Percentiles rank a stretch among this genome's conserved stretches.
These are phyloP conservation scores for Nicotiana noctiflora DNA, from an alignment of 257 asterid genomes.

Conservation along the genomic window DNA sequence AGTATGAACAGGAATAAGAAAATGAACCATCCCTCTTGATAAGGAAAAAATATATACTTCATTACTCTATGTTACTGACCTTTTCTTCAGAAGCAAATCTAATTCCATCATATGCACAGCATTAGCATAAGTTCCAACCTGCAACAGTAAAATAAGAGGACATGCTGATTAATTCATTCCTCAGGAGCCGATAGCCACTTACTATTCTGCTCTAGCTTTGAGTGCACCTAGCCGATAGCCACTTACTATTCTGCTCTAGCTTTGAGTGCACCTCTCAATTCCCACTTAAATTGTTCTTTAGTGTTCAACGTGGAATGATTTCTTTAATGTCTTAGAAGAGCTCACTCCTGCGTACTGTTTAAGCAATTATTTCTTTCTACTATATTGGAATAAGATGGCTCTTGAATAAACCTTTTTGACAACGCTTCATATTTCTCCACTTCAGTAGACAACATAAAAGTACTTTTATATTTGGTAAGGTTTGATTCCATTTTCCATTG, in stretches of 20 bases:
- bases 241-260: background rate
- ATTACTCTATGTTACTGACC: constrained; percentile 28
- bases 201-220: background rate
- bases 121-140: constrained; percentile 57
- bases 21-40: background rate
- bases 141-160: background rate
- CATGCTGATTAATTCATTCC: background rate
- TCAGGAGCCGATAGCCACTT: background rate
- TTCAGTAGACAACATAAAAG: too few species aligned
- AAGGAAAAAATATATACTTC: background rate
- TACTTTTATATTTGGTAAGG: too few species aligned
- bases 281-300: background rate
- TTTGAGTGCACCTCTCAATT: background rate
- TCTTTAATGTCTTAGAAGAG: background rate
- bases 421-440: background rate
- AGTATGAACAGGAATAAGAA: background rate
- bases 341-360: background rate
- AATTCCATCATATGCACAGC: constrained; percentile 67
- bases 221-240: background rate
- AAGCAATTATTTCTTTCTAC: background rate
- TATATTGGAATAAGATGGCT: background rate
- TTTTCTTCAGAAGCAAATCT: constrained; percentile 60
- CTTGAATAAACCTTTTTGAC: background rate
- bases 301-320: background rate
- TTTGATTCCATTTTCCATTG: too few species aligned